Percentiles rank a stretch among this genome's conserved stretches.
Evolutionary conservation across 805 yeast species (phyloP).

Genomic region (Crinitomyces ghanaensis): DNA sequence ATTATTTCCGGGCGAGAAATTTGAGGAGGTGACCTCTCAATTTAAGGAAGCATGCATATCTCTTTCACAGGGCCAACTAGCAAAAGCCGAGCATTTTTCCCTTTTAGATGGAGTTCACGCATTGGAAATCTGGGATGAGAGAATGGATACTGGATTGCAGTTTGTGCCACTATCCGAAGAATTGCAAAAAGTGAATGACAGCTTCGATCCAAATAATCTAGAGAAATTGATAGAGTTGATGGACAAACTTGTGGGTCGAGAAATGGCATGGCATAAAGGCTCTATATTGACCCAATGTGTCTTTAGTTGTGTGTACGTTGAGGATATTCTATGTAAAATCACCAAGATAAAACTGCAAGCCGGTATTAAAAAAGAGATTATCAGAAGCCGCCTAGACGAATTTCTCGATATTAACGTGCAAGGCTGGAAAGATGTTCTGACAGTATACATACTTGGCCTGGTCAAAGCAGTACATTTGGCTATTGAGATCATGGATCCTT

Average conservation of each 20-base stretch:
- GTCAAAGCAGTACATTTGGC: conserved; percentile 17
- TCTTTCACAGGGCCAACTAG: conserved; percentile 51
- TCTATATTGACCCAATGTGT: conserved; percentile 68
- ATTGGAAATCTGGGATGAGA: conserved; percentile 49
- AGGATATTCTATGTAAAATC: conserved; percentile 35
- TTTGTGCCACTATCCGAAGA: conserved; percentile 34
- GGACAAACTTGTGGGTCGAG: conserved; percentile 41
- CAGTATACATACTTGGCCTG: conserved; percentile 18
- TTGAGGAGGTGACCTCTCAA: too few relatives aligned
- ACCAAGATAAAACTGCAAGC: conserved; percentile 2
- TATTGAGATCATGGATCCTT: conserved; percentile 12
- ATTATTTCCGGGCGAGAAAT: too few relatives aligned
- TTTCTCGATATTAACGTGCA: conserved; percentile 4
- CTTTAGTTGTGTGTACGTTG: conserved; percentile 63
- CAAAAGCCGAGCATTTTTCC: conserved; percentile 47
- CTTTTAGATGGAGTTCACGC: conserved; percentile 83
- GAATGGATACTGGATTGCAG: conserved; percentile 71
- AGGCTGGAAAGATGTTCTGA: conserved; percentile 15
- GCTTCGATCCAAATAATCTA: conserved; percentile 34
- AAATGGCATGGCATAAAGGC: conserved; percentile 67
- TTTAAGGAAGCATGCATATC: too few relatives aligned
- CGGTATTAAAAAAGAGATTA: background rate
- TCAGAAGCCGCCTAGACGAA: conserved; percentile 4
- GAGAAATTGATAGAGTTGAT: conserved; percentile 37
- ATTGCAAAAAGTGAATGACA: conserved; percentile 24